Percentiles rank a stretch among this genome's conserved stretches.
Conservation (phyloP, 495 filamentous ascomycete species). For the Penicillium pulvis region DNA sequence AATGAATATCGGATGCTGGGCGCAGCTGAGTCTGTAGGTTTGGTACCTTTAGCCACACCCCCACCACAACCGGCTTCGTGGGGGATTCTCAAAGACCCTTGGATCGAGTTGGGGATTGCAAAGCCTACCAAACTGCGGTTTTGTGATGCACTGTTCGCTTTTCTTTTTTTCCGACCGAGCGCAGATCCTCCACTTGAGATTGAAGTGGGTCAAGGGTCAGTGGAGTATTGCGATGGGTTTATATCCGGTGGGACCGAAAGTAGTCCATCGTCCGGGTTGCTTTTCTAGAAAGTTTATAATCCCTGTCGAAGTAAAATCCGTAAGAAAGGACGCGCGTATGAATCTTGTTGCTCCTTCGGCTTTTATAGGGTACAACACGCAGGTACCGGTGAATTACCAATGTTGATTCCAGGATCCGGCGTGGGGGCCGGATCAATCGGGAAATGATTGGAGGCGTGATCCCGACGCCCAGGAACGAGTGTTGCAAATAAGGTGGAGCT, state of each 20-base stretch:
- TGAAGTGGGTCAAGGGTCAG: neutral
- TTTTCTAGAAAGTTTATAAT: neutral
- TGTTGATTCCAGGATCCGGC: neutral
- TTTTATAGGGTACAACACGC: neutral
- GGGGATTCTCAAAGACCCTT: neutral
- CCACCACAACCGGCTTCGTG: neutral
- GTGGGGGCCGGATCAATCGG: conserved; percentile 14
- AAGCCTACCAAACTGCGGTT: neutral
- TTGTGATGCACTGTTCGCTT: neutral
- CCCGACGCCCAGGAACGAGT: conserved; percentile 9
- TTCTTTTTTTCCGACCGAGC: neutral
- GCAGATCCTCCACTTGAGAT: neutral
- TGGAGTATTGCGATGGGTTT: neutral
- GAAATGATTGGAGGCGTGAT: conserved; percentile 10
- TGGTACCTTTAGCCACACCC: neutral
- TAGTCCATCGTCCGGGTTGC: neutral
- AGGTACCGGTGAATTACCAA: neutral
- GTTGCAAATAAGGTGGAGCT: neutral
- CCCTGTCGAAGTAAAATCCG: neutral
- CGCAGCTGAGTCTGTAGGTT: neutral
- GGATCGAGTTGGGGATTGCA: neutral
- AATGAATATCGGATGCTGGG: neutral
- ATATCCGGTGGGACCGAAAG: neutral
- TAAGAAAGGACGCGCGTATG: neutral
- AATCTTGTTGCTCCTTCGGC: neutral